These are phyloP conservation scores for Pseudogymnoascus sp. DNA, from an alignment of 2,329 filamentous ascomycete species.

Conservation along the genomic window DNA sequence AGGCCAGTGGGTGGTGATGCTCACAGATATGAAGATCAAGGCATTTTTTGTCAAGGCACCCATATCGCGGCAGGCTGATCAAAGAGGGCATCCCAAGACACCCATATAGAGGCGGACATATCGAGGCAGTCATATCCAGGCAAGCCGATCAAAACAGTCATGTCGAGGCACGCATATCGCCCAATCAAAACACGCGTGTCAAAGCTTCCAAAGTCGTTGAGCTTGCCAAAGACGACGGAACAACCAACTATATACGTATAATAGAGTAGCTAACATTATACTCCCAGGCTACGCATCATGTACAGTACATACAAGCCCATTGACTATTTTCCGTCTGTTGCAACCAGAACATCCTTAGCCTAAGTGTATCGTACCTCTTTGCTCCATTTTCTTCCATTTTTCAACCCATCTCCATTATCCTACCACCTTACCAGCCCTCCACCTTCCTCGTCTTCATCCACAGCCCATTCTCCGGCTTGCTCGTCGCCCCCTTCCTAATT, in stretches of 20 bases:
- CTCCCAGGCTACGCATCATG: neutral
- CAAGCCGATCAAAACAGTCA: neutral
- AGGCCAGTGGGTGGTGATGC: constrained; percentile 31
- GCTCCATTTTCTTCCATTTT: neutral
- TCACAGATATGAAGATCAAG: neutral
- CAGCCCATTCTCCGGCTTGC: constrained; percentile 64
- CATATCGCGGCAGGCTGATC: neutral
- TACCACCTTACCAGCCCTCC: constrained; percentile 49
- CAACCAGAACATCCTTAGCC: neutral
- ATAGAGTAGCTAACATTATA: neutral
- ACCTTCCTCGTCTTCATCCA: constrained; percentile 57
- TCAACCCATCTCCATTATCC: neutral
- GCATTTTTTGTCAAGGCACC: neutral
- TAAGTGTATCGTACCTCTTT: neutral
- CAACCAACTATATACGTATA: neutral
- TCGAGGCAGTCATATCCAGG: neutral
- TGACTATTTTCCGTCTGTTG: neutral
- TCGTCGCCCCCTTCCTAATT: constrained; percentile 63
- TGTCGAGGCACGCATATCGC: neutral
- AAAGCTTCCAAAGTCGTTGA: neutral
- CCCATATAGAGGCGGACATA: neutral
- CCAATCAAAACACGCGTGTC: neutral
- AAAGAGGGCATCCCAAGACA: neutral
- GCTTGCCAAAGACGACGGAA: neutral
- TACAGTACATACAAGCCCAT: neutral